Evolutionary conservation across 768 basidiomycete species (phyloP), one percentile per base, ranked within the genome.

Genomic region (Auricularia auricula-judae): DNA sequence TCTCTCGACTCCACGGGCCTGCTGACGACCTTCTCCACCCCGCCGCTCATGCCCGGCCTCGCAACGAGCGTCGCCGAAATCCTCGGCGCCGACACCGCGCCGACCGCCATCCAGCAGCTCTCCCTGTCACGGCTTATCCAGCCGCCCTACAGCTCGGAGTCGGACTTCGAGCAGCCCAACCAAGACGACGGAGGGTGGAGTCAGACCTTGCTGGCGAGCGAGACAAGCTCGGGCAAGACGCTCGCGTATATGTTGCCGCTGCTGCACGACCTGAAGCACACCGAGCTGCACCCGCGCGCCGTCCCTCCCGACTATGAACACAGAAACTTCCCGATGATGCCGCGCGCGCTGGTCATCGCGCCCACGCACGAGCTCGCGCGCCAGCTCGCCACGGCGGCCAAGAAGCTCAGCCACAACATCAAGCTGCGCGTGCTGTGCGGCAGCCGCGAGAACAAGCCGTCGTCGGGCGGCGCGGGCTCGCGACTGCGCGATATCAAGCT

Each of bases 191-290:
- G 29, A 29, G 47, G 23, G 1, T 73, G 73, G 64, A 67, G 70
- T 10, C 71, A 78, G 64, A 86, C 81, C 67, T 81, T 95, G 5
- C 80, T 96, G 1, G 93, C 91, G 0, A 87, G 89, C 0, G 93
- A 95, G 74, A 96, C 92, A 0, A 93, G 94, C 16, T 93, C 91
- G 0, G 93, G 93, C 1, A 96, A 96, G 76, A 93, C 89, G 2
- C 82, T 95, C 34, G 93, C 94, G 1, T 96, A 94, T 73, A 82
- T 95, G 53, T 81, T 95, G 4, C 93, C 93, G 0, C 74, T 95
- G 63, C 79, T 96, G 1, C 89, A 95, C 67, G 77, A 81, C 67
- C 77, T 95, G 71, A 96, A 96, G 73, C 71, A 76, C 60, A 77
- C 82, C 2, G 92, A 95, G 71, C 63, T 77, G 14, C 63, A 67